Conservation (phyloP, 2,329 filamentous ascomycete species). For the Orbilia blumenaviensis region DNA sequence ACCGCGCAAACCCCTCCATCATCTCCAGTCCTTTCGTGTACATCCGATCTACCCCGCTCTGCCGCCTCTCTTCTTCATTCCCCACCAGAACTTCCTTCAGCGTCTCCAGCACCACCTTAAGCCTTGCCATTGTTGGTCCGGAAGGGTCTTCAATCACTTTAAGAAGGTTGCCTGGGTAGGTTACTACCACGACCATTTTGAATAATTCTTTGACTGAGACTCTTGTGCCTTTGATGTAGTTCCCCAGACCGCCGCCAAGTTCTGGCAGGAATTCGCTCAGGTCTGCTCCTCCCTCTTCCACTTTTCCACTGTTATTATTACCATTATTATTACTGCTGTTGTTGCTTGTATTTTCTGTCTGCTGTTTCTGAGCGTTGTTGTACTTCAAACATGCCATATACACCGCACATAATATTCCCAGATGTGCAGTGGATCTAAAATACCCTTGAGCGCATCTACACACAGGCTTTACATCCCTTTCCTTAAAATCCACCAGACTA, state of each 20-base stretch:
- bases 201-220: conserved; percentile 48
- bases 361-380: neutral
- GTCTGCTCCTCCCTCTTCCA: neutral
- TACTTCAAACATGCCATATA: conserved; percentile 45
- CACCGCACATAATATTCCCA: conserved; percentile 48
- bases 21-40: conserved; percentile 51
- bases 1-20: conserved; percentile 50
- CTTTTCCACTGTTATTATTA: neutral
- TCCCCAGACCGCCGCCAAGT: conserved; percentile 35
- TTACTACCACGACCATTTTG: conserved; percentile 49
- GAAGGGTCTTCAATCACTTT: conserved; percentile 38
- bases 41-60: conserved; percentile 42
- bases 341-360: neutral
- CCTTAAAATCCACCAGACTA: conserved; percentile 28
- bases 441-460: conserved; percentile 49
- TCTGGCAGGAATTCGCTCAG: conserved; percentile 15
- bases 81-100: conserved; percentile 33
- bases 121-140: conserved; percentile 2
- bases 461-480: conserved; percentile 32
- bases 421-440: conserved; percentile 44
- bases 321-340: neutral
- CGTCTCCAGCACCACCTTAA: conserved; percentile 38
- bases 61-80: conserved; percentile 34
- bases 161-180: conserved; percentile 37
- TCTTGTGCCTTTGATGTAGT: conserved; percentile 28